These are phyloP conservation scores for Fusarium drepaniforme DNA, from an alignment of 2,329 filamentous ascomycete species.

Conservation along the genomic window DNA sequence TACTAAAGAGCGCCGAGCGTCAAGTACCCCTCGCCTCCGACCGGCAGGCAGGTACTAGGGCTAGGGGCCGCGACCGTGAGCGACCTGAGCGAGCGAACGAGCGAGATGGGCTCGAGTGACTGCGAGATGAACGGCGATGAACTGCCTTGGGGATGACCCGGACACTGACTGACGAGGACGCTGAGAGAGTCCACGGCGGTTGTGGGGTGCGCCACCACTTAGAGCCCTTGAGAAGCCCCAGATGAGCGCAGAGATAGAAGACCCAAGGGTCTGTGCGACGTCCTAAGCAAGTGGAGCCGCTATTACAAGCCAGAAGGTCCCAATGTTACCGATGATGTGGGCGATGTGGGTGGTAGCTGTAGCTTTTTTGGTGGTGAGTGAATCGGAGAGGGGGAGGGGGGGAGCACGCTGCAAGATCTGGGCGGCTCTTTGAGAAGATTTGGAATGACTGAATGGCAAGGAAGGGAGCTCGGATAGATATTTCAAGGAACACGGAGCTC, in stretches of 20 bases:
- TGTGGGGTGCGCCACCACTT: constrained; percentile 40
- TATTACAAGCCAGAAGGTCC: constrained; percentile 19
- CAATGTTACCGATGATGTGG: constrained; percentile 36
- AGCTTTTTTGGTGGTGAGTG: constrained; percentile 6
- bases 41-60: constrained; percentile 1
- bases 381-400: background rate
- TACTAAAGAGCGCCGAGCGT: background rate
- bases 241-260: constrained; percentile 17
- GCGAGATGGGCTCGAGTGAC: background rate
- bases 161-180: constrained; percentile 30
- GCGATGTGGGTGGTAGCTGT: constrained; percentile 9
- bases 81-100: background rate
- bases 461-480: background rate
- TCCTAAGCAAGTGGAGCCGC: constrained; percentile 39
- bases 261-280: constrained; percentile 39
- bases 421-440: background rate
- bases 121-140: background rate
- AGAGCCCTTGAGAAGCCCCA: constrained; percentile 30
- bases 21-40: background rate
- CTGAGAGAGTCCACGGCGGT: constrained; percentile 9
- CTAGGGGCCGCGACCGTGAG: background rate
- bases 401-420: background rate
- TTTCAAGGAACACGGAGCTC: background rate
- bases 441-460: background rate
- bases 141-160: constrained; percentile 3